Conservation (phyloP, 1,139 yeast species). For the Blastobotrys malaysiensis region DNA sequence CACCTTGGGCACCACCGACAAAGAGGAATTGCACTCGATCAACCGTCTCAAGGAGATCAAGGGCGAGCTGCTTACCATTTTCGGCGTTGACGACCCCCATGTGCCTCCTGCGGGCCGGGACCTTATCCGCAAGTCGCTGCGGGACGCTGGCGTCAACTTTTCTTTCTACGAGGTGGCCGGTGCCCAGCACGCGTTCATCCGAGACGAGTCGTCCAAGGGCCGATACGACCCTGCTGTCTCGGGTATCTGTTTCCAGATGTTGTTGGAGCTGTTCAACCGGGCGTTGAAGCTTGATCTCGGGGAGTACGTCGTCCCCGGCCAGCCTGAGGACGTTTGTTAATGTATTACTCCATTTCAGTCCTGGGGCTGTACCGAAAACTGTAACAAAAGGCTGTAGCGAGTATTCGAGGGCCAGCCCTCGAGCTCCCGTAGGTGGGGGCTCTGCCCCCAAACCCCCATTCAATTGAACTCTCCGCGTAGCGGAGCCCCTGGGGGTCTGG, state of each 20-base stretch:
- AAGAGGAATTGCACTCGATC: conserved; percentile 53
- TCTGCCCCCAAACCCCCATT: too few relatives aligned
- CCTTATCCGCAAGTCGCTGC: conserved; percentile 56
- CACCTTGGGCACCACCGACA: conserved; percentile 55
- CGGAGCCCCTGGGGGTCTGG: too few relatives aligned
- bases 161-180: conserved; percentile 71
- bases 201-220: conserved; percentile 75
- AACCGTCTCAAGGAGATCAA: conserved; percentile 40
- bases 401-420: too few relatives aligned
- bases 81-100: conserved; percentile 76
- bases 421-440: too few relatives aligned
- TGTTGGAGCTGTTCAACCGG: conserved; percentile 66
- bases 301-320: conserved; percentile 46
- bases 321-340: conserved; percentile 61
- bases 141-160: conserved; percentile 55
- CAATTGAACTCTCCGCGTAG: too few relatives aligned
- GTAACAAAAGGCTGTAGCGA: too few relatives aligned
- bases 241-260: conserved; percentile 58
- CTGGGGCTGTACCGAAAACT: too few relatives aligned
- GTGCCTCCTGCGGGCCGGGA: conserved; percentile 78
- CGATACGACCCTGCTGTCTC: conserved; percentile 76
- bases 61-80: conserved; percentile 57
- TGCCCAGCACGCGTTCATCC: conserved; percentile 78
- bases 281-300: conserved; percentile 64
- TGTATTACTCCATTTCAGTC: too few relatives aligned